Conservation (phyloP, 371 early-diverging fungal species). For the Mortierella polycephala region DNA sequence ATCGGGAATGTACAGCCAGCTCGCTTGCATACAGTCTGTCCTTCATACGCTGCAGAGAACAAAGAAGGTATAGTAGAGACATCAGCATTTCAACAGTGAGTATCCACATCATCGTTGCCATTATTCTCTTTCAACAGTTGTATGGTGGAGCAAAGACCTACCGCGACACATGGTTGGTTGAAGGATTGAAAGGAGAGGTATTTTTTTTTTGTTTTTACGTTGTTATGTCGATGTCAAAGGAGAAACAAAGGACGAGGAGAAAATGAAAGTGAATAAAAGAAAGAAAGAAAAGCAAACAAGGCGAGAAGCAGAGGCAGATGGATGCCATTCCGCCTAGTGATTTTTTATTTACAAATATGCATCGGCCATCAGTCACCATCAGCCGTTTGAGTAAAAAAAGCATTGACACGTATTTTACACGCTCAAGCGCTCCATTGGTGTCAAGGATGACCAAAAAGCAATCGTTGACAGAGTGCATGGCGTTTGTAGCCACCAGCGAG, state of each 20-base stretch:
- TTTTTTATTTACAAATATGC: conserved; percentile 5
- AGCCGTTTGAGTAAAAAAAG: neutral
- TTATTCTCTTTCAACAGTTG: neutral
- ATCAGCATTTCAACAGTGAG: too few relatives aligned
- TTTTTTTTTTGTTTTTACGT: conserved; percentile 1
- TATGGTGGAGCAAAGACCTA: neutral
- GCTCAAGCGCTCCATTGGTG: neutral
- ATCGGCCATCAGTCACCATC: neutral
- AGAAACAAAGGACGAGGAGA: neutral
- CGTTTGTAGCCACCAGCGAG: neutral
- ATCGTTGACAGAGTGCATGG: neutral
- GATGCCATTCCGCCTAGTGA: neutral
- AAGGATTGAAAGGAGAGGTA: neutral
- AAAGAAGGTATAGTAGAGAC: too few relatives aligned
- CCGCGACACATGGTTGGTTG: neutral
- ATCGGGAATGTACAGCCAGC: conserved; percentile 29
- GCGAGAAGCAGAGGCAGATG: neutral
- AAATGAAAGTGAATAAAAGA: neutral
- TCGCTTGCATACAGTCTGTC: conserved; percentile 22
- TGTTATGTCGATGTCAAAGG: neutral
- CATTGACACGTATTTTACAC: neutral
- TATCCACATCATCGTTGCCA: neutral
- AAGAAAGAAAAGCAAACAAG: neutral
- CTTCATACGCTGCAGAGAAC: conserved; percentile 14
- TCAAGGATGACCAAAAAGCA: conserved; percentile 12